These are phyloP conservation scores for Phytophthora podocarpi DNA, from an alignment of 352 stramenopile genomes.

Conservation along the genomic window DNA sequence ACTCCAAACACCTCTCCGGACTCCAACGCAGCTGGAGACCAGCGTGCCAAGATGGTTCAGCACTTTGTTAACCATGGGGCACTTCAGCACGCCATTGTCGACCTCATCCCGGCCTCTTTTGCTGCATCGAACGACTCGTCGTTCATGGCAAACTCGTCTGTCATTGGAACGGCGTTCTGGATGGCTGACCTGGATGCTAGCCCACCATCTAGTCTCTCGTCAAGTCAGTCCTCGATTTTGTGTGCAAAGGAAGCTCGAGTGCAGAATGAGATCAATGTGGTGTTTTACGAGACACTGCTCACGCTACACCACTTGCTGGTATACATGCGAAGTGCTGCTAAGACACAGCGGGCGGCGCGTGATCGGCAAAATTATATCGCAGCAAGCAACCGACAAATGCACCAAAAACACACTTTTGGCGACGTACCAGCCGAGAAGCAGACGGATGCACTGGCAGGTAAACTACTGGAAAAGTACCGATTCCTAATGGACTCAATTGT, in stretches of 20 bases:
- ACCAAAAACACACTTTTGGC: conserved; percentile 3
- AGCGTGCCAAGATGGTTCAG: conserved; percentile 62
- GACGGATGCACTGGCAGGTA: conserved; percentile 42
- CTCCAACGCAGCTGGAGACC: conserved; percentile 31
- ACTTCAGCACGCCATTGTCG: conserved; percentile 54
- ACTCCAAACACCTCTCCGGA: conserved; percentile 31
- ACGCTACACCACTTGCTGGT: conserved; percentile 69
- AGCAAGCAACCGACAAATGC: conserved; percentile 24
- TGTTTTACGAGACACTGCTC: conserved; percentile 71
- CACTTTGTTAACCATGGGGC: conserved; percentile 57
- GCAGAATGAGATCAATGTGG: conserved; percentile 70
- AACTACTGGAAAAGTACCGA: conserved; percentile 61
- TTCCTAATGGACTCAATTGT: conserved; percentile 79
- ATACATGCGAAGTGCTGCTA: conserved; percentile 42
- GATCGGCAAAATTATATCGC: conserved; percentile 32
- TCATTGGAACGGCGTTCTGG: conserved; percentile 48
- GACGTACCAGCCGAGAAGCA: conserved; percentile 41
- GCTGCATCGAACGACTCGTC: conserved; percentile 33
- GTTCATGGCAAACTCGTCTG: conserved; percentile 18
- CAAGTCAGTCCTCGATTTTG: conserved; percentile 39
- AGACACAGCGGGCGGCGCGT: conserved; percentile 25
- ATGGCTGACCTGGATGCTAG: conserved; percentile 33
- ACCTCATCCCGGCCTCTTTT: conserved; percentile 60
- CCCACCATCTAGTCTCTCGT: conserved; percentile 31
- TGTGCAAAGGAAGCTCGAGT: conserved; percentile 65